Conservation (phyloP, 129 eudicot genomes). For the Pseudognaphalium luteoalbum region DNA sequence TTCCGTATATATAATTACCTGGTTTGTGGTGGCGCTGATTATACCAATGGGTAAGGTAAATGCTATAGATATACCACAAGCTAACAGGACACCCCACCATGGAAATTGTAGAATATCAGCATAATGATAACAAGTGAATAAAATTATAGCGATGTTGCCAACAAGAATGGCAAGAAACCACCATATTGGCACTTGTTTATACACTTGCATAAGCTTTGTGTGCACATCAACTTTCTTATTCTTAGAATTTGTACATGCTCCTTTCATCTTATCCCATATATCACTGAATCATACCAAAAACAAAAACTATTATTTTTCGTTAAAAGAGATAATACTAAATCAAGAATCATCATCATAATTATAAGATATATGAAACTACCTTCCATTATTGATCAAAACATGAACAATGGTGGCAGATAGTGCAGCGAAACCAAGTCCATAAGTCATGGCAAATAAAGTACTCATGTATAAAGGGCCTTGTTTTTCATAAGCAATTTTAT, state of each 20-base stretch:
- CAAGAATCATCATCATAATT: background rate
- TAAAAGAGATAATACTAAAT: background rate
- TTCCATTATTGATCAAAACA: conserved; percentile 50
- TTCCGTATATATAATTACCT: conserved; percentile 36
- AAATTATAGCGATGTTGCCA: conserved; percentile 39
- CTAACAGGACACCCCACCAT: conserved; percentile 71
- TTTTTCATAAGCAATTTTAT: conserved; percentile 41
- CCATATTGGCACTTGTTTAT: conserved; percentile 70
- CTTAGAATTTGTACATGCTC: conserved; percentile 26
- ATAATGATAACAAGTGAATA: conserved; percentile 41
- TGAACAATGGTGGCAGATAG: conserved; percentile 53
- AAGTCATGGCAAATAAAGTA: conserved; percentile 52
- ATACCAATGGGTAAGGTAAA: conserved; percentile 74
- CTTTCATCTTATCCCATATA: conserved; percentile 38
- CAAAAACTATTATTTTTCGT: conserved; percentile 4
- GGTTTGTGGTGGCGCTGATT: conserved; percentile 74
- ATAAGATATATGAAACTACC: conserved; percentile 30
- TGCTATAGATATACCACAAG: conserved; percentile 45
- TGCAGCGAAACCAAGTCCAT: conserved; percentile 63
- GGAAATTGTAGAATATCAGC: conserved; percentile 55
- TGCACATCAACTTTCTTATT: conserved; percentile 58
- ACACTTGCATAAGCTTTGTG: conserved; percentile 58
- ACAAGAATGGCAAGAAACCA: conserved; percentile 54
- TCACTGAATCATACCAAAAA: conserved; percentile 43
- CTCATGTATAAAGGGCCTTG: conserved; percentile 47